A percentile compares a stretch with the other conserved stretches of the same genome.
These are phyloP conservation scores for Yarrowia phangngaensis DNA, from an alignment of 805 yeast genomes.

Conservation along the genomic window DNA sequence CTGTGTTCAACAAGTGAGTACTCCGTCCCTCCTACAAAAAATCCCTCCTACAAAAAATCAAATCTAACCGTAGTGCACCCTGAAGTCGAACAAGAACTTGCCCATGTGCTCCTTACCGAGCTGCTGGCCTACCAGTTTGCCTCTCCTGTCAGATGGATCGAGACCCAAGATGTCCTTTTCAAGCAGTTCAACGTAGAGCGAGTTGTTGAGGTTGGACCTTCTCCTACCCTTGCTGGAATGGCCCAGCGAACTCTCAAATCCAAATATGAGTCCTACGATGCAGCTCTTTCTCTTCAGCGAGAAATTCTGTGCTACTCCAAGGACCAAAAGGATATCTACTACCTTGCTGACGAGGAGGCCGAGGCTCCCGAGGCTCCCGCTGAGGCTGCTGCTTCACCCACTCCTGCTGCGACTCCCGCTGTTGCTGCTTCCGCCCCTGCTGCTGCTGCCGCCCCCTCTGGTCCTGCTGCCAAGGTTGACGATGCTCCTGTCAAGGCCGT, in stretches of 20 bases:
- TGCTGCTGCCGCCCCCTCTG: slow-evolving; percentile 66
- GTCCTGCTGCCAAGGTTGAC: slow-evolving; percentile 76
- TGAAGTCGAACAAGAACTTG: slow-evolving; percentile 95
- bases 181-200: slow-evolving; percentile 93
- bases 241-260: slow-evolving; percentile 93
- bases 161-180: slow-evolving; percentile 96
- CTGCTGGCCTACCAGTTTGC: slow-evolving; percentile 98
- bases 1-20: too few species aligned
- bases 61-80: slow-evolving; percentile 58
- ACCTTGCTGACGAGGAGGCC: slow-evolving; percentile 49
- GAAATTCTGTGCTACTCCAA: slow-evolving; percentile 93
- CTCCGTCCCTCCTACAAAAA: too few species aligned
- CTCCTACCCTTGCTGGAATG: slow-evolving; percentile 98
- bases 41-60: not conserved
- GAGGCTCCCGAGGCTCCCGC: slow-evolving; percentile 41
- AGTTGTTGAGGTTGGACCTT: slow-evolving; percentile 97
- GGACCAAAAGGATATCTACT: slow-evolving; percentile 94
- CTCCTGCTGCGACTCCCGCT: slow-evolving; percentile 55
- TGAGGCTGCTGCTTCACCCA: slow-evolving; percentile 50
- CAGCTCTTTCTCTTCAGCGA: slow-evolving; percentile 88
- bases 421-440: slow-evolving; percentile 59
- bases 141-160: slow-evolving; percentile 99
- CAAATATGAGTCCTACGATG: slow-evolving; percentile 96
- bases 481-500: slow-evolving; percentile 88
- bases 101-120: slow-evolving; percentile 91